Evolutionary conservation across 2,329 filamentous ascomycete species (phyloP).

Genomic region (Aulographum hederae): DNA sequence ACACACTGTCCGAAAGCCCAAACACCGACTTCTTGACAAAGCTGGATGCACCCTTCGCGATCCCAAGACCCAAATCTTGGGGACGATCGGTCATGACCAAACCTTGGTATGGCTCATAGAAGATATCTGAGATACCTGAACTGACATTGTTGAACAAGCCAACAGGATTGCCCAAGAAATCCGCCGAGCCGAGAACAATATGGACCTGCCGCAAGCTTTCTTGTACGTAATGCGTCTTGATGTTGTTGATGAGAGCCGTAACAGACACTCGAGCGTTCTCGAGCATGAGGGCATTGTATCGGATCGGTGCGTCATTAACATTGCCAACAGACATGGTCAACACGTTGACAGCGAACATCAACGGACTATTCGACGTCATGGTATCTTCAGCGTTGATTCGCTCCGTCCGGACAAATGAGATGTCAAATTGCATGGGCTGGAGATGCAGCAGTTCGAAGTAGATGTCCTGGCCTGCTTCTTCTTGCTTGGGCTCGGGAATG

Average conservation of each 20-base stretch:
- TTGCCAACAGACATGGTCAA: slow-evolving; percentile 99
- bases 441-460: slow-evolving; percentile 97
- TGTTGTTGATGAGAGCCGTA: slow-evolving; percentile 63
- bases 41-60: slow-evolving; percentile 89
- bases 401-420: slow-evolving; percentile 94
- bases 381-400: slow-evolving; percentile 93
- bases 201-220: slow-evolving; percentile 92
- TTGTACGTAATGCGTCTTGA: slow-evolving; percentile 91
- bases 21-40: slow-evolving; percentile 99
- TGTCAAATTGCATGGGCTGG: slow-evolving; percentile 92
- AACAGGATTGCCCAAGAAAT: slow-evolving; percentile 94
- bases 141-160: slow-evolving; percentile 97
- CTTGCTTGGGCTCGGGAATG: slow-evolving; percentile 76
- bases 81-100: slow-evolving; percentile 91
- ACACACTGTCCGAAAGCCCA: slow-evolving; percentile 91
- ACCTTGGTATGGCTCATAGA: slow-evolving; percentile 97
- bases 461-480: slow-evolving; percentile 76
- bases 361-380: slow-evolving; percentile 58
- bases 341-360: slow-evolving; percentile 98
- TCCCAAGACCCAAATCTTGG: slow-evolving; percentile 84
- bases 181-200: slow-evolving; percentile 89
- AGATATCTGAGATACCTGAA: slow-evolving; percentile 92
- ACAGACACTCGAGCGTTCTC: slow-evolving; percentile 90
- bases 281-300: slow-evolving; percentile 81
- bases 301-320: slow-evolving; percentile 90